phyloP scores from a whole-genome alignment of 352 stramenopile genomes.

The Globisporangium spiculum region DNA sequence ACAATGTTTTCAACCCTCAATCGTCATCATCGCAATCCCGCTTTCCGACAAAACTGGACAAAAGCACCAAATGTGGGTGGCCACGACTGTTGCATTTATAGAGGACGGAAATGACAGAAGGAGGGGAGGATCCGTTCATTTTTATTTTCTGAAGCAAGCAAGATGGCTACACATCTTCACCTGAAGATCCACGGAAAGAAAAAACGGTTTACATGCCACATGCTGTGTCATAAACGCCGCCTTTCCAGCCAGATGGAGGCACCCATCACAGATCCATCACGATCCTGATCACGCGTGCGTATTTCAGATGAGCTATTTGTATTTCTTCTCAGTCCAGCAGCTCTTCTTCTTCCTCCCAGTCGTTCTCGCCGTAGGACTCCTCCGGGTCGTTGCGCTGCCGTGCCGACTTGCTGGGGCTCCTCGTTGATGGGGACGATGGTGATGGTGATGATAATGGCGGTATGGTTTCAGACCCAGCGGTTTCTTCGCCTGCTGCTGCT shows the following conservation, averaged over 20 bases:
- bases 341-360: constrained; percentile 65
- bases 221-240: not conserved
- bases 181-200: not conserved
- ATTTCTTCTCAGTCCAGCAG: constrained; percentile 21
- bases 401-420: constrained; percentile 14
- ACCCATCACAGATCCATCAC: not conserved
- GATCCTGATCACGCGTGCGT: not conserved
- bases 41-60: not conserved
- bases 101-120: not conserved
- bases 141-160: not conserved
- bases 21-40: constrained; percentile 8
- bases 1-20: not conserved
- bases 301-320: constrained; percentile 1
- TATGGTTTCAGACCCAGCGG: not conserved
- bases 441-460: not conserved
- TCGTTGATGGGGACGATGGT: constrained; percentile 3
- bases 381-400: constrained; percentile 21
- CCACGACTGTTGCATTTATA: not conserved
- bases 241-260: not conserved
- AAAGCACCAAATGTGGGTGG: not conserved
- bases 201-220: not conserved
- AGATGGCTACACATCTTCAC: not conserved
- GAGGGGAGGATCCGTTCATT: not conserved
- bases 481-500: not conserved
- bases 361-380: constrained; percentile 55